These are phyloP conservation scores for Aegilops tauschii DNA, from an alignment of 176 grass and related monocot species.

Conservation along the genomic window DNA sequence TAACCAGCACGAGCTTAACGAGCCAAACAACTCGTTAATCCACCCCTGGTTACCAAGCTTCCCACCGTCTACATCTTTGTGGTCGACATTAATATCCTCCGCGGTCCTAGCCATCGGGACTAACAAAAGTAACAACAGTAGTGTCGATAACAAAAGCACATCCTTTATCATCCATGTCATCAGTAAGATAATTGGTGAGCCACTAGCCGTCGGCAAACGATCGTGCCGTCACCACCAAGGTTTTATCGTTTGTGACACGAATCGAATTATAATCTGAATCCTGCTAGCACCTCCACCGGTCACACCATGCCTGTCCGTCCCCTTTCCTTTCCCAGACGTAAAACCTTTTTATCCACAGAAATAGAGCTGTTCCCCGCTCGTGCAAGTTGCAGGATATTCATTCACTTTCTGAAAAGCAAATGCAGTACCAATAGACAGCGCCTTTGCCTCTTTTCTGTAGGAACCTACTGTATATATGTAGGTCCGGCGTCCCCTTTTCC, in stretches of 20 bases:
- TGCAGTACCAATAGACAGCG: neutral
- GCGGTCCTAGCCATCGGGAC: no score
- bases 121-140: no score
- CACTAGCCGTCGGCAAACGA: neutral
- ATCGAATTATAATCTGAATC: neutral
- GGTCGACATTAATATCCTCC: no score
- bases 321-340: neutral
- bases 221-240: neutral
- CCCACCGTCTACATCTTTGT: no score
- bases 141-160: no score
- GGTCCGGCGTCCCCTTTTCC: neutral
- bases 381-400: slow-evolving; percentile 17
- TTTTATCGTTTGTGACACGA: neutral
- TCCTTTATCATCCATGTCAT: neutral
- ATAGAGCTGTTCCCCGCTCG: neutral
- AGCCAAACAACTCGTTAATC: no score
- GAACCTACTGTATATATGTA: neutral
- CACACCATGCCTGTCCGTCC: neutral
- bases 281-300: neutral
- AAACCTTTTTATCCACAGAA: neutral
- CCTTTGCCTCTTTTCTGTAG: neutral
- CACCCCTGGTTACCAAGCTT: no score
- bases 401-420: neutral
- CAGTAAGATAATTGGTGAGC: neutral
- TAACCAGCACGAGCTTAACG: no score